phyloP scores from a whole-genome alignment of 192 early-diverging fungal genomes.

The Umbelopsis vinacea region DNA sequence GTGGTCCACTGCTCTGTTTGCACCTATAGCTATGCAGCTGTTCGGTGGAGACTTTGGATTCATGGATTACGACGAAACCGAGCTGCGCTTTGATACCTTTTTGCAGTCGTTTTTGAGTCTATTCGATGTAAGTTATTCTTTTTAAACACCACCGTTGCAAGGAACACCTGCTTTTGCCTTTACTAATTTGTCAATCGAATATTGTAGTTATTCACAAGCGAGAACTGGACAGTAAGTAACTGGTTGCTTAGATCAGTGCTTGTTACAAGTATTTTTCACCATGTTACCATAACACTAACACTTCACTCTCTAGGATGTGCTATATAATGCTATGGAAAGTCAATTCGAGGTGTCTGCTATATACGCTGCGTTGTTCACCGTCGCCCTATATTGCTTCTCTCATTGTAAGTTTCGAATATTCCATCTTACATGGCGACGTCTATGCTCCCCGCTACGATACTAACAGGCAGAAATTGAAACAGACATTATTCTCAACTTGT shows the following conservation, averaged over 20 bases:
- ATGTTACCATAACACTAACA: neutral
- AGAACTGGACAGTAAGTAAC: constrained; percentile 39
- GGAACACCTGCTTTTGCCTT: neutral
- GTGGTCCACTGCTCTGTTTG: constrained; percentile 31
- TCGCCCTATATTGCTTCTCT: constrained; percentile 51
- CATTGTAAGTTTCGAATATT: constrained; percentile 48
- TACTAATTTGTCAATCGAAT: too few relatives aligned
- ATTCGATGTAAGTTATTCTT: constrained; percentile 22
- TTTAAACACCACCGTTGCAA: neutral
- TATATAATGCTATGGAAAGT: constrained; percentile 54
- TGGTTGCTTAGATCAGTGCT: neutral
- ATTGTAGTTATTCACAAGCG: constrained; percentile 35
- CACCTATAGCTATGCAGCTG: constrained; percentile 40
- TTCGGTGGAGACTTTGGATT: constrained; percentile 39
- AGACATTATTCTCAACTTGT: constrained; percentile 59
- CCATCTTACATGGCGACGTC: neutral
- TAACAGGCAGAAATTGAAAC: neutral
- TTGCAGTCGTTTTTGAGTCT: constrained; percentile 36
- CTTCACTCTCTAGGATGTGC: constrained; percentile 40
- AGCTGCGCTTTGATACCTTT: constrained; percentile 39
- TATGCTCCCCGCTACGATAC: neutral
- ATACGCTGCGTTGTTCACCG: constrained; percentile 46
- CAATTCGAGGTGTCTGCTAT: constrained; percentile 42
- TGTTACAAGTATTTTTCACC: neutral
- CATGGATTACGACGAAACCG: constrained; percentile 1